A percentile compares a stretch with the other conserved stretches of the same genome.
These are phyloP conservation scores for Beauveria scarabaeidicola DNA, from an alignment of 2,329 filamentous ascomycete genomes.

Conservation along the genomic window DNA sequence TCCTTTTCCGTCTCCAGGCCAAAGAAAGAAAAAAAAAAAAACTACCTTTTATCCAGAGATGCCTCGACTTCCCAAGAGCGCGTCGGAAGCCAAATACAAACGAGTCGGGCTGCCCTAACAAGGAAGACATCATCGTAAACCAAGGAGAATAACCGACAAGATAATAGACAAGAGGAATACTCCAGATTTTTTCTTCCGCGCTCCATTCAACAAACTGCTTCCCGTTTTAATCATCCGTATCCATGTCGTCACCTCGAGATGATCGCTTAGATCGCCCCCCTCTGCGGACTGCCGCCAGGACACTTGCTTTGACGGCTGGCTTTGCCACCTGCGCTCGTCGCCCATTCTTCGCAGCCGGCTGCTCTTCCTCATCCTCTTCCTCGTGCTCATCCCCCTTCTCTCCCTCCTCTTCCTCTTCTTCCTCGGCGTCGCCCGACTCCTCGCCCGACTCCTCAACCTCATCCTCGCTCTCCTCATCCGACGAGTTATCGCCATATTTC, in stretches of 20 bases:
- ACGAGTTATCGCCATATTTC: constrained; percentile 37
- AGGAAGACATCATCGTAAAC: not conserved
- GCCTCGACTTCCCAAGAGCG: not conserved
- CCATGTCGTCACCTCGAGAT: constrained; percentile 26
- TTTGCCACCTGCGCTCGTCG: constrained; percentile 15
- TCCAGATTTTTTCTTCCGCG: not conserved
- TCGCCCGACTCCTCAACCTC: constrained; percentile 14
- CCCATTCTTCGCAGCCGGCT: constrained; percentile 13
- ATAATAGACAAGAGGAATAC: not conserved
- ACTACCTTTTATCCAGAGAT: not conserved
- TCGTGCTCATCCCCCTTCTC: not conserved
- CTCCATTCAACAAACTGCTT: not conserved
- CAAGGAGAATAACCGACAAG: not conserved
- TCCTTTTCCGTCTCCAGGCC: not conserved
- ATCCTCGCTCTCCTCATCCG: constrained; percentile 15
- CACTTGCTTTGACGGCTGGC: constrained; percentile 20
- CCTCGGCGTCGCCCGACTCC: constrained; percentile 13
- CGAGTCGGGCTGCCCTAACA: not conserved
- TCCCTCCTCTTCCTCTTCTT: constrained; percentile 5
- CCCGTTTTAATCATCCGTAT: constrained; percentile 21
- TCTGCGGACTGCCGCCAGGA: constrained; percentile 14
- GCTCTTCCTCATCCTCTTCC: constrained; percentile 14
- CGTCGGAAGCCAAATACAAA: not conserved
- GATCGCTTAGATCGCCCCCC: constrained; percentile 17
- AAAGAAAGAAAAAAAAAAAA: not conserved